These are phyloP conservation scores for Durusdinium trenchii DNA, from an alignment of 73 alveolate genomes.

Conservation along the genomic window DNA sequence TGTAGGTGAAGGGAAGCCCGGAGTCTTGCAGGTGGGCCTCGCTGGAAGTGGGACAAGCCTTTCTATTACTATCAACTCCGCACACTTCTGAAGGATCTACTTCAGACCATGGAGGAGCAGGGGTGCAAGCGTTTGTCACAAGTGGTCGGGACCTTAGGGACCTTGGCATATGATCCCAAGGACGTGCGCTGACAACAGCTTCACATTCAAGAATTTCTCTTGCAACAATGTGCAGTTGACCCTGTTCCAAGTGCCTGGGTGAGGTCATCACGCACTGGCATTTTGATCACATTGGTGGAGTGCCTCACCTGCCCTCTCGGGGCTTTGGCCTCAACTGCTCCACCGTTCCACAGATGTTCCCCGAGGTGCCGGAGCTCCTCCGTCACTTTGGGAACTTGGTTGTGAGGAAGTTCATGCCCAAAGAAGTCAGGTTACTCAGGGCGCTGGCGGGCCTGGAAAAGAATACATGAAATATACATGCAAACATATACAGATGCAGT, in stretches of 20 bases:
- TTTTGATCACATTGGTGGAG: constrained; percentile 56
- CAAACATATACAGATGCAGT: neutral
- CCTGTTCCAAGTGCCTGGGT: neutral
- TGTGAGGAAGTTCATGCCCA: constrained; percentile 82
- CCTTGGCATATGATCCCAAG: neutral
- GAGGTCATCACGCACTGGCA: constrained; percentile 85
- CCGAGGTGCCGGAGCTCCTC: constrained; percentile 64
- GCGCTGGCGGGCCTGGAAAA: neutral
- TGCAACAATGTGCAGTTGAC: neutral
- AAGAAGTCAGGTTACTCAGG: neutral
- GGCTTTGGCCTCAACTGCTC: too few species aligned
- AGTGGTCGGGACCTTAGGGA: neutral
- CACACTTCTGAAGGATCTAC: constrained; percentile 7
- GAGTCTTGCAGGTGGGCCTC: constrained; percentile 42
- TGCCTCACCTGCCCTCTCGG: neutral
- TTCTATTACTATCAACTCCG: neutral
- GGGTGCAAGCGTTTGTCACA: constrained; percentile 58
- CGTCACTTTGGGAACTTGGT: constrained; percentile 18
- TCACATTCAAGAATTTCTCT: too few species aligned
- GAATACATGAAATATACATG: neutral
- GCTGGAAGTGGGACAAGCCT: neutral
- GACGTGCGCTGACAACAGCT: neutral
- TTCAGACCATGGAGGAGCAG: constrained; percentile 31
- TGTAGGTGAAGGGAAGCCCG: constrained; percentile 77
- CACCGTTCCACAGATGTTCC: too few species aligned